Conservation (phyloP, 768 basidiomycete genomes). For the Lactifluus hygrophoroides region DNA sequence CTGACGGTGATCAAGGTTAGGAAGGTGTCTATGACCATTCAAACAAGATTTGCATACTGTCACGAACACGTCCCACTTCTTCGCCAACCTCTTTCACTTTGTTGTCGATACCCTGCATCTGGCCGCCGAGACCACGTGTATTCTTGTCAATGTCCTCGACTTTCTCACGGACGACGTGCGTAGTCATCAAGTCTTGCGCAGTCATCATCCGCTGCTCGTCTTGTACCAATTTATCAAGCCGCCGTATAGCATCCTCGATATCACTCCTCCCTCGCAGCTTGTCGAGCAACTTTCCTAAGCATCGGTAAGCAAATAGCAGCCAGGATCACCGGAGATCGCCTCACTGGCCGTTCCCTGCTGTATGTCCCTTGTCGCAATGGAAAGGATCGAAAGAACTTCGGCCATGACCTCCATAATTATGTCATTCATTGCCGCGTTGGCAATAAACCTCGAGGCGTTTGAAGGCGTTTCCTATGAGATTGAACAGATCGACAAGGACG, state of each 20-base stretch:
- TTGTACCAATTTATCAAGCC: background rate
- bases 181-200: background rate
- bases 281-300: background rate
- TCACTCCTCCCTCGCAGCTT: background rate
- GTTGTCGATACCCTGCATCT: background rate
- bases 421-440: background rate
- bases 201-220: background rate
- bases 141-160: background rate
- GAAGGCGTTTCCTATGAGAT: background rate
- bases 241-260: background rate
- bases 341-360: background rate
- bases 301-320: background rate
- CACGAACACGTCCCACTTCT: background rate
- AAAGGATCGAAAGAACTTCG: background rate
- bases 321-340: background rate
- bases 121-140: too few species aligned
- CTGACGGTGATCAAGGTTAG: background rate
- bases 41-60: background rate
- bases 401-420: background rate
- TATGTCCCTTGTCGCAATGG: background rate
- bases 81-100: background rate
- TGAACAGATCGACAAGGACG: background rate
- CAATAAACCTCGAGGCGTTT: background rate
- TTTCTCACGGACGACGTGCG: too few species aligned
- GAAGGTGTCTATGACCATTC: too few species aligned